phyloP scores from a whole-genome alignment of 2,329 filamentous ascomycete species.

The Aotearoamyces nothofagi region DNA sequence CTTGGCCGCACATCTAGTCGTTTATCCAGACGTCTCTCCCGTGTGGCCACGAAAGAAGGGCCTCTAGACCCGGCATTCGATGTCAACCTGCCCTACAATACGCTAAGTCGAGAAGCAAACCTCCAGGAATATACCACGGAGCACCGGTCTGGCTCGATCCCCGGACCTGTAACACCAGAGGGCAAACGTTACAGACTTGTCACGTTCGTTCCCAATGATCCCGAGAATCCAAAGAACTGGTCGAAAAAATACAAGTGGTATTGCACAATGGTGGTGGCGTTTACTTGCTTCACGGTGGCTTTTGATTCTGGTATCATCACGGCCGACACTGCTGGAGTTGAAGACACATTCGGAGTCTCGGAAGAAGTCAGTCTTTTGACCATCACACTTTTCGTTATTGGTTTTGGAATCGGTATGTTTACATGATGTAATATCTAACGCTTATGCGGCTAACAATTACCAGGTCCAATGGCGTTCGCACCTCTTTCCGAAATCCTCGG shows the following conservation, averaged over 20 bases:
- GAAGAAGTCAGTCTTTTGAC: conserved; percentile 58
- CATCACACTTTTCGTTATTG: conserved; percentile 65
- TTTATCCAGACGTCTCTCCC: too few relatives aligned
- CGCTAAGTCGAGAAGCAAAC: conserved; percentile 39
- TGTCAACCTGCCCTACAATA: conserved; percentile 45
- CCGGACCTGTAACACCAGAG: conserved; percentile 6
- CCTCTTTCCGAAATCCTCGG: conserved; percentile 65
- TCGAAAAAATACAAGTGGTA: conserved; percentile 67
- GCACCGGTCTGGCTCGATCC: conserved; percentile 35
- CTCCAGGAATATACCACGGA: conserved; percentile 51
- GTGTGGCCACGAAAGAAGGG: too few relatives aligned
- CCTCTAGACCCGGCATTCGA: conserved; percentile 17
- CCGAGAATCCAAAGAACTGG: conserved; percentile 79
- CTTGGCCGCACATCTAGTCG: too few relatives aligned
- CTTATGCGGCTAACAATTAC: conserved; percentile 4
- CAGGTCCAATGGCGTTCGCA: conserved; percentile 64
- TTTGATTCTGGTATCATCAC: conserved; percentile 64
- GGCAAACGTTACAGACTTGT: conserved; percentile 39
- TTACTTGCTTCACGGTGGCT: conserved; percentile 52
- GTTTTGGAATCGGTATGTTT: conserved; percentile 56
- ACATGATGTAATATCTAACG: not conserved
- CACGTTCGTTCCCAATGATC: conserved; percentile 56
- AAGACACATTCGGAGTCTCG: conserved; percentile 49
- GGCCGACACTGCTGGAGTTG: conserved; percentile 52
- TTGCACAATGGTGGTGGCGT: conserved; percentile 70